These are phyloP conservation scores for Aurifilum marmelostoma DNA, from an alignment of 2,329 filamentous ascomycete genomes.

Conservation along the genomic window DNA sequence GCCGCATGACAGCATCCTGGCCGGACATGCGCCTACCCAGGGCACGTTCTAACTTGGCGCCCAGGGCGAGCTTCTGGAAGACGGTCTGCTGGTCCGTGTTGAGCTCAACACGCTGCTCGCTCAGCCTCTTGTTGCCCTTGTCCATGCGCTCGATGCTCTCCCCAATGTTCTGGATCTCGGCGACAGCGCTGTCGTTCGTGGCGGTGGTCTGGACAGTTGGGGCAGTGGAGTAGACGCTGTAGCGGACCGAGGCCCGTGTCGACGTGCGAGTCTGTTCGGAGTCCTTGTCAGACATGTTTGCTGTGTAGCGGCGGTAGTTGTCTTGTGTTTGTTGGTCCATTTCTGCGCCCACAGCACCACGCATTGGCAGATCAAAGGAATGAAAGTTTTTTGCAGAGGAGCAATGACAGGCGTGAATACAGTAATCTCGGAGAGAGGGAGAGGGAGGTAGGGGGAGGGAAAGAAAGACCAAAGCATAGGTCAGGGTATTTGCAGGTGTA, in stretches of 20 bases:
- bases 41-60: slow-evolving; percentile 88
- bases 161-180: slow-evolving; percentile 71
- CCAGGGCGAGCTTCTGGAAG: slow-evolving; percentile 83
- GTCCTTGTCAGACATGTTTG: slow-evolving; percentile 19
- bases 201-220: slow-evolving; percentile 62
- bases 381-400: neutral
- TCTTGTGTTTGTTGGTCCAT: neutral
- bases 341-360: neutral
- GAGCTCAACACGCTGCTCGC: slow-evolving; percentile 79
- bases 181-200: slow-evolving; percentile 57
- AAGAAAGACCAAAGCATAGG: neutral
- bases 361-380: neutral
- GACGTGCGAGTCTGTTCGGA: slow-evolving; percentile 53
- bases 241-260: slow-evolving; percentile 59
- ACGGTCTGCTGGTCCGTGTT: slow-evolving; percentile 80
- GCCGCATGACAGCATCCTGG: slow-evolving; percentile 86
- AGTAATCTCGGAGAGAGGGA: neutral
- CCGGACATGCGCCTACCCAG: slow-evolving; percentile 83
- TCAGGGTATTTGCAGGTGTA: neutral
- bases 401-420: neutral
- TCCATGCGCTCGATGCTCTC: slow-evolving; percentile 84
- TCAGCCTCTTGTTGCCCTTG: slow-evolving; percentile 72
- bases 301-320: neutral
- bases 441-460: too few species aligned
- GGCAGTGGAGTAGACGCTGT: slow-evolving; percentile 64